Base-by-base conservation (phyloP, 75 land plant species). In the Pinus albicaulis region DNA sequence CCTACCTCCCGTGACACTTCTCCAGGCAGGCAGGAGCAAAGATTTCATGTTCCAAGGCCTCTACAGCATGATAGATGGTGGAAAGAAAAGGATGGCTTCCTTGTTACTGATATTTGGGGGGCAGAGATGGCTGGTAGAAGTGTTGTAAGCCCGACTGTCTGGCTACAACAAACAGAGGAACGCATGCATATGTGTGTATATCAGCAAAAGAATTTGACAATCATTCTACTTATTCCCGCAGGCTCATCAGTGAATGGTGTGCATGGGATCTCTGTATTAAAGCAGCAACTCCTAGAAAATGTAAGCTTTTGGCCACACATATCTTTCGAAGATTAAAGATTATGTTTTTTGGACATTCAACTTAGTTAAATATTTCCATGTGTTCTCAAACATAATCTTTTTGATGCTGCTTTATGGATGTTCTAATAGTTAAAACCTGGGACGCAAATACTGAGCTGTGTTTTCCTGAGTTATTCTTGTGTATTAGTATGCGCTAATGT, bases 1-100 rank as follows among this genome's bases (percentile, higher is more conserved):
- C 80, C 63, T 74, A 76, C 56, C 24, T 77, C 82, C 25, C n/a
- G 76, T 77, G 84, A 91, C 76, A 80, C 89, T 41, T 77, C 88
- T 55, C 83, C 83, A 56, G 75, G 74, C 3, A 56, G 70, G 57
- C 78, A 85, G 57, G 74, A 57, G 76, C 68, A 52, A 7, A 64
- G 55, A 31, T 69, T 72, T 72, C 76, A 56, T 72, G 66, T 85
- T 62, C 76, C 84, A 78, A 82, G 99, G 74, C 98, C 99, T 56
- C 70, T 98, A 53, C 88, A 85, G 76, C 91, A 78, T 41, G 87
- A 82, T 52, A 92, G 74, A 58, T 98, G 99, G 99, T 84, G 83
- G 79, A 87, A 84, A 88, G 99, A 91, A 57, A 85, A 77, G 64
- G 99, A 98, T 86, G 98, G 96, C 26, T 98, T 95, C 80, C 90